A percentile compares a stretch with the other conserved stretches of the same genome.
phyloP scores from a whole-genome alignment of 1,284 basidiomycete genomes.

The Gomphus sp. region DNA sequence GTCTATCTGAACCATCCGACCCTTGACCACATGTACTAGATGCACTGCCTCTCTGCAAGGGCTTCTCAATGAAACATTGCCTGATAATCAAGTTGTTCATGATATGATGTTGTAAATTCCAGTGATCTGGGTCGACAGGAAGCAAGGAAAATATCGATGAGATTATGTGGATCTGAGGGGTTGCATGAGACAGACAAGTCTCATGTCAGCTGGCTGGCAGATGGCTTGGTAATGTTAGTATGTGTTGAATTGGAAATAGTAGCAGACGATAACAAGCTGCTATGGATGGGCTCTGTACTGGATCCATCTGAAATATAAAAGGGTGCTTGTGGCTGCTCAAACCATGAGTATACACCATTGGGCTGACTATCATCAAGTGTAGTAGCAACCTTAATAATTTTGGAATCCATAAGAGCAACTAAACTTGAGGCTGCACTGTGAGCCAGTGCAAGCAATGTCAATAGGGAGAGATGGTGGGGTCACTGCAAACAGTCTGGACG shows the following conservation, averaged over 20 bases:
- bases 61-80: constrained; percentile 50
- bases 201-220: constrained; percentile 43
- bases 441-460: too few relatives aligned
- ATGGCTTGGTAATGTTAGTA: constrained; percentile 9
- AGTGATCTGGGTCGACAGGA: constrained; percentile 54
- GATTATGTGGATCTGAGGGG: constrained; percentile 71
- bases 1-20: background rate
- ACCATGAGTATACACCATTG: background rate
- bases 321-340: constrained; percentile 6
- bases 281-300: constrained; percentile 9
- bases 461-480: too few relatives aligned
- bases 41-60: constrained; percentile 30
- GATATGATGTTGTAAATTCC: constrained; percentile 48
- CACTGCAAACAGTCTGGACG: too few relatives aligned
- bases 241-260: constrained; percentile 17
- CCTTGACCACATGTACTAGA: constrained; percentile 22
- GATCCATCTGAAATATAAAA: constrained; percentile 15
- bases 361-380: background rate
- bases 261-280: background rate
- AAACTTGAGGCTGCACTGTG: background rate
- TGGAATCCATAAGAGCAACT: background rate
- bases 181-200: constrained; percentile 82
- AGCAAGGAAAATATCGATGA: constrained; percentile 60
- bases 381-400: background rate
- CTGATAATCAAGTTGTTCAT: constrained; percentile 58